These are phyloP conservation scores for Myxozyma melibiosi DNA, from an alignment of 805 yeast species.

Conservation along the genomic window DNA sequence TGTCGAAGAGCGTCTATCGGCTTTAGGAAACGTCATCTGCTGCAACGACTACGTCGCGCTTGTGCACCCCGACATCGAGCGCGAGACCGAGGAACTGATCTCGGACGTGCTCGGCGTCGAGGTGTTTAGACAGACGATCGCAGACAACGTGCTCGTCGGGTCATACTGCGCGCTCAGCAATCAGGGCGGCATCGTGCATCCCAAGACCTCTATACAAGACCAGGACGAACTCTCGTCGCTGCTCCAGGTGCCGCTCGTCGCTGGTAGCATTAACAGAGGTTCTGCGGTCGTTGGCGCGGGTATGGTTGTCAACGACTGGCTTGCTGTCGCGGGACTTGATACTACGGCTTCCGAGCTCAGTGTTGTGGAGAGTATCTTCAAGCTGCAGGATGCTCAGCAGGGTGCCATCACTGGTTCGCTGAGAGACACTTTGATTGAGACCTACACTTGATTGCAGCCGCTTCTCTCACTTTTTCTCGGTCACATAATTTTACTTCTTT, in stretches of 20 bases:
- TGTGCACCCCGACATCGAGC: constrained; percentile 98
- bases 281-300: constrained; percentile 98
- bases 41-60: constrained; percentile 98
- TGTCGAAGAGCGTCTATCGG: constrained; percentile 95
- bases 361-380: constrained; percentile 94
- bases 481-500: too few relatives aligned
- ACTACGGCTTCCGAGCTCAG: constrained; percentile 98
- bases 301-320: constrained; percentile 97
- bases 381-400: constrained; percentile 88
- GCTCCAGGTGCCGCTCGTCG: constrained; percentile 95
- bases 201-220: constrained; percentile 95
- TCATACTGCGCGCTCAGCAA: constrained; percentile 92
- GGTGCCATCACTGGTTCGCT: constrained; percentile 80
- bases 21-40: constrained; percentile 96
- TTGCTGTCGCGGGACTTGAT: constrained; percentile 94
- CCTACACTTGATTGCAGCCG: constrained; percentile 60
- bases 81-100: constrained; percentile 97
- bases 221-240: constrained; percentile 96
- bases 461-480: not conserved
- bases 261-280: constrained; percentile 98
- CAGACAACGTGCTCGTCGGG: constrained; percentile 97
- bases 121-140: constrained; percentile 98
- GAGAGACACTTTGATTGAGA: constrained; percentile 90
- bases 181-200: constrained; percentile 98
- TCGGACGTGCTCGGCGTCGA: constrained; percentile 98